Evolutionary conservation across 2,329 filamentous ascomycete genomes (phyloP), one percentile per base, ranked within the genome.

Genomic region (Fusarium sulawesiense): DNA sequence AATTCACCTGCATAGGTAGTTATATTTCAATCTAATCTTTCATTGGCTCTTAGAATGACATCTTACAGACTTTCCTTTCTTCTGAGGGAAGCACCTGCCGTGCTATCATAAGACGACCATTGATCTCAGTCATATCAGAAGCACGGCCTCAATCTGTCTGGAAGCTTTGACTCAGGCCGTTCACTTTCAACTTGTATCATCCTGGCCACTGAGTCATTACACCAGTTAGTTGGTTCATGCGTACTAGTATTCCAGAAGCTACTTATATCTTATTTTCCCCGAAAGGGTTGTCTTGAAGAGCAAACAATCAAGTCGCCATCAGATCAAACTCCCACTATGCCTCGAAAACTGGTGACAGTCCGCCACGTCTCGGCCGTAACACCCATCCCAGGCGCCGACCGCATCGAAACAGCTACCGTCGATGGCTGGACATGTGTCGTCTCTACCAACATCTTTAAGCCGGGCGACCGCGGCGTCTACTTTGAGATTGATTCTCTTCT

Each of bases 401-500:
- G 64, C 20, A 58, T 73, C 46, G 56, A 59, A 18, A 25, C 54
- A 29, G 73, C 66, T 34, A 56, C 73, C 6, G 46, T 75, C 37
- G 73, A 71, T 44, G 71, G 69, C 37, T 75, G 73, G 73, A 67
- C 58, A 21, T 74, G 73, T 47, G 40, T 75, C n/a, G 69, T 75
- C 20, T 25, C 56, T 14, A 27, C 49, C 6, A 62, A 58, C 11
- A 40, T 56, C 7, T 75, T 75, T 29, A n/a, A 65, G 12, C 25
- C 25, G 2, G 66, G 71, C 12, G 73, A 71, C 30, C 42, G 56
- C 9, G 73, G 63, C 2, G 46, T 75, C 3, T 75, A 71, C 46
- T 71, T 75, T 32, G 71, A 75, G 46, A 74, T 75, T 20, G 73
- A 74, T 58, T 67, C 65, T 30, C 59, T 75, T n/a, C 58, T 75